A percentile compares a stretch with the other conserved stretches of the same genome.
These are phyloP conservation scores for Wickerhamomyces sp. DNA, from an alignment of 1,139 yeast genomes.

Conservation along the genomic window DNA sequence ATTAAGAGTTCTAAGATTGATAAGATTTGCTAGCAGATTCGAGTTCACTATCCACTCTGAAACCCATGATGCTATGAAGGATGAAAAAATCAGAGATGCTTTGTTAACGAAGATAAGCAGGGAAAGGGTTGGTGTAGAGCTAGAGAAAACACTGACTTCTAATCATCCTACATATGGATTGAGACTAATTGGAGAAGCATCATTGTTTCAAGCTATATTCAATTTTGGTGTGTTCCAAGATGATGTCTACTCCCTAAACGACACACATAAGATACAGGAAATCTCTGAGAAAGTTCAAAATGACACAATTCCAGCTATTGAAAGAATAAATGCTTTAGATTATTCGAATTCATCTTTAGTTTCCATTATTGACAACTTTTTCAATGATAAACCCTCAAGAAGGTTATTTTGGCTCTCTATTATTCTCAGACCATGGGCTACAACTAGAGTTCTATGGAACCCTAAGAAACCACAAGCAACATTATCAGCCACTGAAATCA, in stretches of 20 bases:
- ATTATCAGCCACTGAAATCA: conserved; percentile 34
- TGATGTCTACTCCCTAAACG: neutral
- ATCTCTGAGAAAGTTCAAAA: conserved; percentile 1
- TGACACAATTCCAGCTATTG: neutral
- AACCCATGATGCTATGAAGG: conserved; percentile 64
- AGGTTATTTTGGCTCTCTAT: conserved; percentile 45
- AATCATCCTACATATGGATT: conserved; percentile 63
- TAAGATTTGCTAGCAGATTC: conserved; percentile 82
- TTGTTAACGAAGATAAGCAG: conserved; percentile 74
- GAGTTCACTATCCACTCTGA: conserved; percentile 58
- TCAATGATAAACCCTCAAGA: conserved; percentile 24
- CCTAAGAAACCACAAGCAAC: conserved; percentile 27
- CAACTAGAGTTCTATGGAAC: conserved; percentile 34
- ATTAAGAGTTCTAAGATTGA: conserved; percentile 73
- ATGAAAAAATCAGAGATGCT: conserved; percentile 51
- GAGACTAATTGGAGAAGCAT: conserved; percentile 48
- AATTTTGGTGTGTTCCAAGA: conserved; percentile 18
- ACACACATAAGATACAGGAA: neutral
- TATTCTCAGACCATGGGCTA: conserved; percentile 47
- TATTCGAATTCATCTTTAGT: neutral
- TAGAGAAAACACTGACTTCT: conserved; percentile 69
- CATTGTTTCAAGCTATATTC: conserved; percentile 58
- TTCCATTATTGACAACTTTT: neutral
- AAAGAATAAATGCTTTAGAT: neutral
- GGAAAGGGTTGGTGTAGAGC: conserved; percentile 86